phyloP scores from a whole-genome alignment of 192 early-diverging fungal species.

The Umbelopsis sp. region DNA sequence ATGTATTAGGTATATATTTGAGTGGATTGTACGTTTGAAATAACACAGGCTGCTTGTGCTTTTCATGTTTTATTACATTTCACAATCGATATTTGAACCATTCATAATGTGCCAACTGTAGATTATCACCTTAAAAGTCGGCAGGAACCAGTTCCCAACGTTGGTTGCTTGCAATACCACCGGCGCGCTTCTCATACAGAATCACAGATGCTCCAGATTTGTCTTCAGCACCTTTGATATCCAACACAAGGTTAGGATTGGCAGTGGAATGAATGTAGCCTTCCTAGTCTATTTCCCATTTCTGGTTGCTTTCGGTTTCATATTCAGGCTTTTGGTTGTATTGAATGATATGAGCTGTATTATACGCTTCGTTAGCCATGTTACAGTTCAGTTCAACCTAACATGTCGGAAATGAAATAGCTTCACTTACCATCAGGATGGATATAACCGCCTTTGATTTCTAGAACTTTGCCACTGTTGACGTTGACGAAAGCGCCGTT shows the following conservation, averaged over 20 bases:
- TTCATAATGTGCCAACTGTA: background rate
- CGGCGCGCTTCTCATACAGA: slow-evolving; percentile 26
- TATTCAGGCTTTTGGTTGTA: slow-evolving; percentile 13
- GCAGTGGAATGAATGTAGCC: slow-evolving; percentile 25
- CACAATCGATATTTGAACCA: background rate
- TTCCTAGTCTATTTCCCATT: slow-evolving; percentile 20
- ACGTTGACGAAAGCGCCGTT: slow-evolving; percentile 23
- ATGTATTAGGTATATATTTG: background rate
- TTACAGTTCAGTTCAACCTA: too few species aligned
- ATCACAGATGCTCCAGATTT: slow-evolving; percentile 23
- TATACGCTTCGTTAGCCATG: background rate
- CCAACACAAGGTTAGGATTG: slow-evolving; percentile 22
- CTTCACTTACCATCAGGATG: background rate
- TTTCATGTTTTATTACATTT: background rate
- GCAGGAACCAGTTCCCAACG: slow-evolving; percentile 26
- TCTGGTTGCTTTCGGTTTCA: slow-evolving; percentile 12
- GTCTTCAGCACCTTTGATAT: slow-evolving; percentile 26
- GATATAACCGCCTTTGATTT: slow-evolving; percentile 24
- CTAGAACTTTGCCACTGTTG: slow-evolving; percentile 29
- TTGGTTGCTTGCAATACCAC: slow-evolving; percentile 25
- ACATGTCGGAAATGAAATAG: too few species aligned
- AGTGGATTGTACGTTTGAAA: background rate
- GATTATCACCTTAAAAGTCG: background rate
- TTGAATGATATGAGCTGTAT: slow-evolving; percentile 26
- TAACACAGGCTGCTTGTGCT: background rate